phyloP scores from a whole-genome alignment of 129 eudicot genomes.

The Artemisia annua region DNA sequence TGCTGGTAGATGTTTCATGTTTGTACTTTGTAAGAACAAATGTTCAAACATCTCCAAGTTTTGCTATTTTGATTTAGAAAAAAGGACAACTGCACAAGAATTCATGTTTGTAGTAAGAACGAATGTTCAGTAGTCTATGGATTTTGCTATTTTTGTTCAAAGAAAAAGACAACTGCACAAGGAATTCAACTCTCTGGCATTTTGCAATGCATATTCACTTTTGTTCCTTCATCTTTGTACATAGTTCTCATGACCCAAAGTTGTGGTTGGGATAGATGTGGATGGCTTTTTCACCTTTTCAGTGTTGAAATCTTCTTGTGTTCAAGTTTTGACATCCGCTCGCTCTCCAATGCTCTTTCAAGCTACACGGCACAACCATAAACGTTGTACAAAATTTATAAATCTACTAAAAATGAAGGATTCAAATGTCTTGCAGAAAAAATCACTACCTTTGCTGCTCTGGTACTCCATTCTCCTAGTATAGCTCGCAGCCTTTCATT shows the following conservation, averaged over 20 bases:
- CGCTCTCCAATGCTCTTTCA: slow-evolving; percentile 86
- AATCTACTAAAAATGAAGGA: neutral
- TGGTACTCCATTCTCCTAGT: slow-evolving; percentile 91
- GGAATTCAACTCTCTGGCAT: too few species aligned
- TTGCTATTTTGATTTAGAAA: slow-evolving; percentile 29
- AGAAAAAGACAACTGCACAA: too few species aligned
- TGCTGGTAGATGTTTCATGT: neutral
- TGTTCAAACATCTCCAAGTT: neutral
- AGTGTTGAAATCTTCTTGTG: slow-evolving; percentile 62
- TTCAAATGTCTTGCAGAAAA: neutral
- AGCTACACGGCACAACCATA: slow-evolving; percentile 45
- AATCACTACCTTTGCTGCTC: slow-evolving; percentile 90
- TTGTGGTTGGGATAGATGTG: neutral
- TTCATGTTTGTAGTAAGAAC: too few species aligned
- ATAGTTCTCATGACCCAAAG: too few species aligned
- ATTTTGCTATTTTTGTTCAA: too few species aligned
- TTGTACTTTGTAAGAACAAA: slow-evolving; percentile 17
- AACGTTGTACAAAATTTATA: neutral
- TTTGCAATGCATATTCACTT: too few species aligned
- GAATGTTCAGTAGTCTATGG: too few species aligned
- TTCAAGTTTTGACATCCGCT: slow-evolving; percentile 72
- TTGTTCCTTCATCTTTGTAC: too few species aligned
- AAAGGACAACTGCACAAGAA: too few species aligned
- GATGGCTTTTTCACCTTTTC: slow-evolving; percentile 27
- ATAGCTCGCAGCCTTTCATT: slow-evolving; percentile 92